These are phyloP conservation scores for Nannochloropsis gaditana DNA, from an alignment of 108 stramenopile genomes.

Conservation along the genomic window DNA sequence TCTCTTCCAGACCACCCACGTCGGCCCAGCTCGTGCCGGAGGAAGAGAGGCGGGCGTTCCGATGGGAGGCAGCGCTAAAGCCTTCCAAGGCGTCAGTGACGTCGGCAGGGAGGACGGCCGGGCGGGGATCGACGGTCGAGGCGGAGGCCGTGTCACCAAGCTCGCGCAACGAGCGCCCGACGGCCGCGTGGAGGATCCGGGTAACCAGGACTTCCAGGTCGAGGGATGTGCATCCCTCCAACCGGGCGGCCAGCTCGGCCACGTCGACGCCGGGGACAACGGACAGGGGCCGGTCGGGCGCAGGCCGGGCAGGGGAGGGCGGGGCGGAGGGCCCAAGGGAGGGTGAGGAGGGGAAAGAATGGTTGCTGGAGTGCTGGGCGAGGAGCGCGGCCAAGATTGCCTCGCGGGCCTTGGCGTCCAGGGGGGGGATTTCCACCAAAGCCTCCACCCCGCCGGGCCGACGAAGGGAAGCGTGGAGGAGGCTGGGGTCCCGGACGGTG, in stretches of 20 bases:
- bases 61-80: slow-evolving; percentile 41
- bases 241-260: neutral
- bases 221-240: slow-evolving; percentile 28
- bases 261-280: neutral
- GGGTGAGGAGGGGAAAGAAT: neutral
- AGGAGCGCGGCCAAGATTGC: neutral
- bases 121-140: neutral
- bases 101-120: slow-evolving; percentile 15
- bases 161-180: neutral
- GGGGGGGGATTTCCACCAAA: neutral
- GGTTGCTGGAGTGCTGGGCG: neutral
- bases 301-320: neutral
- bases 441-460: neutral
- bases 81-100: slow-evolving; percentile 41
- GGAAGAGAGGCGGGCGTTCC: slow-evolving; percentile 24
- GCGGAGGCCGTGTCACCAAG: no score
- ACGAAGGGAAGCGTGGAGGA: slow-evolving; percentile 4
- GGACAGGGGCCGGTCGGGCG: no score
- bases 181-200: slow-evolving; percentile 23
- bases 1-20: slow-evolving; percentile 51
- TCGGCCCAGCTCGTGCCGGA: slow-evolving; percentile 45
- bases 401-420: slow-evolving; percentile 1
- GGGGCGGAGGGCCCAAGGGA: neutral
- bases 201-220: slow-evolving; percentile 23
- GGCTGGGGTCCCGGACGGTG: neutral